Base-by-base conservation (phyloP, 2,329 filamentous ascomycete species). In the Talaromyces islandicus region DNA sequence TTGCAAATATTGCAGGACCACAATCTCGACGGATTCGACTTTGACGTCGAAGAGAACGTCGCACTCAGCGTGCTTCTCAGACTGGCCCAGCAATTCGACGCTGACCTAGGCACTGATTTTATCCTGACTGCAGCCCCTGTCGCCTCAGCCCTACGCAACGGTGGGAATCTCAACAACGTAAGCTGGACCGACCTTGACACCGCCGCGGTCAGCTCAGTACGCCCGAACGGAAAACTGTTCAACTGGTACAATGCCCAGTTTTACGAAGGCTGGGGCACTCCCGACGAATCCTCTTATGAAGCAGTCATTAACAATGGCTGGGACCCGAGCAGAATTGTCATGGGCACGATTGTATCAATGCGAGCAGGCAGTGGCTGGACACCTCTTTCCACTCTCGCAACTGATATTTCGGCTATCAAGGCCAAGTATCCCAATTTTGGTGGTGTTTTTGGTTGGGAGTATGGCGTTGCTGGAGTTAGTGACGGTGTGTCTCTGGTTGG, bases 391-490 rank as follows among this genome's bases (percentile, higher is more conserved):
- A 68, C 77, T 5, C 70, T 88, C 30, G 75, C 77, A 21, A 74
- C 76, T 41, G 83, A 84, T 7, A 69, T 89, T 50, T 75, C 77
- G 43, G 70, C 77, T 30, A 69, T 89, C 61, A 76, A 77, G 46
- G 75, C 80, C 25, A 78, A 78, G 60, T 87, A 88, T 67, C 79
- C 80, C 1, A 75, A 76, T 0, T 91, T 93, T 70, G 90, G 89
- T 0, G 90, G 90, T 1, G 84, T 94, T 12, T 91, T 91, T 85
- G 89, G 89, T 4, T 94, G 90, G 90, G 90, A 94, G 76, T 94
- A 92, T 71, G 93, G 91, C 74, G 91, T 92, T 75, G 83, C 85
- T 43, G 56, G 56, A 19, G 12, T 25, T 10, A 59, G 32, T 46
- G 60, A 61, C 25, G 32, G 52, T 12, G 1, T 58, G 7, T 58